Conservation (phyloP, 371 early-diverging fungal genomes). For the Rhizopus sp. region DNA sequence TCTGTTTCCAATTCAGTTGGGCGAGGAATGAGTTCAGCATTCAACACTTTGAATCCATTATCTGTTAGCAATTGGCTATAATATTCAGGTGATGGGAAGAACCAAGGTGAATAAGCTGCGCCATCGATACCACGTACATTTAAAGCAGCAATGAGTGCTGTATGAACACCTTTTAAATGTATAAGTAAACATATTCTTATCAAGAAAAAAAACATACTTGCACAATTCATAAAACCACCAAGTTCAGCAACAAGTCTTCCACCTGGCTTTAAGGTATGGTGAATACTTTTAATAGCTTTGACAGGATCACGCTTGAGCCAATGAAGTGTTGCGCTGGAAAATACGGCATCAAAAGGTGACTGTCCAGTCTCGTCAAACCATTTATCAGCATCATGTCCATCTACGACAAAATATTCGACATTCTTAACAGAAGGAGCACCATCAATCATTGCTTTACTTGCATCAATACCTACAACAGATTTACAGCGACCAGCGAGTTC, state of each 20-base stretch:
- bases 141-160: conserved; percentile 58
- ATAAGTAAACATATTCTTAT: no score
- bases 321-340: conserved; percentile 70
- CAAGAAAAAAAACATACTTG: conserved; percentile 19
- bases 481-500: conserved; percentile 47
- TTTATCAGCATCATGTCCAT: conserved; percentile 52
- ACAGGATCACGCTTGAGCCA: conserved; percentile 71
- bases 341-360: conserved; percentile 58
- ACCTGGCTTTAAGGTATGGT: conserved; percentile 52
- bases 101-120: conserved; percentile 63
- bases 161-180: conserved; percentile 46
- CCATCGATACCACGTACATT: conserved; percentile 59
- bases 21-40: conserved; percentile 54
- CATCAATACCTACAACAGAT: conserved; percentile 64
- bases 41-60: conserved; percentile 57
- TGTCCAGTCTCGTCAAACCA: conserved; percentile 42
- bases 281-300: conserved; percentile 60
- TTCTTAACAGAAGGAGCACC: conserved; percentile 40
- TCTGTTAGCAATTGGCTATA: conserved; percentile 55
- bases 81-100: conserved; percentile 59
- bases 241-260: conserved; percentile 69
- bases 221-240: conserved; percentile 60
- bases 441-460: conserved; percentile 62
- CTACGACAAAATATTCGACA: conserved; percentile 42
- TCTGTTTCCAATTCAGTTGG: conserved; percentile 58